Base-by-base conservation (phyloP, 1,139 yeast species). In the Lodderomyces elongisporus region DNA sequence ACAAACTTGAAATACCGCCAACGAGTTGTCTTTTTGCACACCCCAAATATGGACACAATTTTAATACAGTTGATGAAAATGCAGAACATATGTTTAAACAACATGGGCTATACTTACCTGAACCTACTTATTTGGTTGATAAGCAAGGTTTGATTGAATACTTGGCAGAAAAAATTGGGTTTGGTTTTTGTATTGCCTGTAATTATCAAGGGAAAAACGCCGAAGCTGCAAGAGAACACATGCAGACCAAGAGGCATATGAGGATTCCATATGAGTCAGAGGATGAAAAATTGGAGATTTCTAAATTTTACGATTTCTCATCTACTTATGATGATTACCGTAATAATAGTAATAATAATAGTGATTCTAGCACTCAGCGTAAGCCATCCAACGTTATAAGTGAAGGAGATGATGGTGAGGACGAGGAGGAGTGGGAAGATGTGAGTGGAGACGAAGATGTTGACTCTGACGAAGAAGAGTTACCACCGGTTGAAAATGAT, bases 71-170 rank as follows among this genome's bases (percentile, higher is more conserved):
- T 21, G 89, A 83, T 32, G 80, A 73, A 31, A 85, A 83, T 47
- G 72, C 82, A 16, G 68, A 68, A 18, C 95, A 89, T 56, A 81
- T 91, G 93, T 78, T 74, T 49, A 71, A 68, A 41, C 64, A 60
- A 26, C 95, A 83, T 56, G 96, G 97, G 1, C 66, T 91, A 31
- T 91, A 83, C 45, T 69, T 91, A 13, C 98, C 98, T 0, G 97
- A 91, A 55, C 65, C 69, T 38, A 71, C 73, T 17, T 91, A 75
- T 51, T 66, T 91, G 35, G 66, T 63, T 0, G 85, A 91, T 54
- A 60, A 76, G 35, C 70, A 65, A 27, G 98, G 97, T 0, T 66
- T 91, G 34, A 57, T 93, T 27, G 60, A 65, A 5, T 87, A 85
- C 48, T 60, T 93, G 39, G 87, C 84, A 17, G 95, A 88, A 46